Conservation (phyloP, 2,329 filamentous ascomycete genomes). For the Aureobasidium sp. region DNA sequence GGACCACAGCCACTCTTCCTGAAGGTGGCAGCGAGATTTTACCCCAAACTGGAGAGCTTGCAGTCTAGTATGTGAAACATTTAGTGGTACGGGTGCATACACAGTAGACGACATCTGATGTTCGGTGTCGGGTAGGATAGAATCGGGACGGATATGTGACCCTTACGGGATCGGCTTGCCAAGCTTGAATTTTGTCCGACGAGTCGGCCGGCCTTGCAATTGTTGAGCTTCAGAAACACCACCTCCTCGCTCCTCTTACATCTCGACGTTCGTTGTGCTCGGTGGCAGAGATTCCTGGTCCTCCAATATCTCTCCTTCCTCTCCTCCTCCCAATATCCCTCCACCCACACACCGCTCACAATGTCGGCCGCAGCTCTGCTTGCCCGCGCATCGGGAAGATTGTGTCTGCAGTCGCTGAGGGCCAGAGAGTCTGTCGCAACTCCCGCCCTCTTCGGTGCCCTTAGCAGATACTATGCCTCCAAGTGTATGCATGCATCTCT, state of each 20-base stretch:
- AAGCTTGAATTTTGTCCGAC: slow-evolving; percentile 8
- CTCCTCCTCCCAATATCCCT: slow-evolving; percentile 4
- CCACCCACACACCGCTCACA: slow-evolving; percentile 20
- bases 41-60: too few relatives aligned
- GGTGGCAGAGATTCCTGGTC: slow-evolving; percentile 12
- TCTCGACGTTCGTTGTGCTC: slow-evolving; percentile 8
- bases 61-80: neutral
- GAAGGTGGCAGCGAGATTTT: too few relatives aligned
- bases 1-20: neutral
- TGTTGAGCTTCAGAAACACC: slow-evolving; percentile 10
- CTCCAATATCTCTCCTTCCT: slow-evolving; percentile 16
- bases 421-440: slow-evolving; percentile 28
- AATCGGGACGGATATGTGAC: neutral
- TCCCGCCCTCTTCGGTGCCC: slow-evolving; percentile 48
- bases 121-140: neutral
- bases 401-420: slow-evolving; percentile 28
- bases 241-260: neutral
- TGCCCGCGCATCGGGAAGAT: slow-evolving; percentile 36
- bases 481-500: slow-evolving; percentile 45
- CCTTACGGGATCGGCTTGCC: neutral
- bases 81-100: too few relatives aligned
- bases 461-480: slow-evolving; percentile 60
- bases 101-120: neutral
- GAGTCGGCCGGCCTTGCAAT: neutral
- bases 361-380: slow-evolving; percentile 47